phyloP scores from a whole-genome alignment of 1,139 yeast species.

The Blastobotrys petasosporus region DNA sequence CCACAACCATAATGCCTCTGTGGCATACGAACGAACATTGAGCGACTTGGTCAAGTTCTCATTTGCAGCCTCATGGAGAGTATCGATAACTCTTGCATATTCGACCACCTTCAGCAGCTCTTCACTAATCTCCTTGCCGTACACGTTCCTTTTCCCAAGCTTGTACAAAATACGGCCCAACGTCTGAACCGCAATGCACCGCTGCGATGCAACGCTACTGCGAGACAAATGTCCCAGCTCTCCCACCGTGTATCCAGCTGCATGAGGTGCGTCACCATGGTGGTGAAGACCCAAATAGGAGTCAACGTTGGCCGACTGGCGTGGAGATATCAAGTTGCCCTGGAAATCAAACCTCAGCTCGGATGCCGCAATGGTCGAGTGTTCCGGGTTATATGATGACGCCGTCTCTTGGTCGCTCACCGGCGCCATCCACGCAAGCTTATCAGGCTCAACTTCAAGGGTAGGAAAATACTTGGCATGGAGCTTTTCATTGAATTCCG shows the following conservation, averaged over 20 bases:
- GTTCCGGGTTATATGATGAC: conserved; percentile 32
- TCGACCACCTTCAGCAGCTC: conserved; percentile 74
- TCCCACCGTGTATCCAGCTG: conserved; percentile 85
- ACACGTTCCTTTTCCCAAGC: conserved; percentile 47
- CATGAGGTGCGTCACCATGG: conserved; percentile 79
- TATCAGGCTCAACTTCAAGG: conserved; percentile 73
- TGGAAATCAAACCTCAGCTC: conserved; percentile 81
- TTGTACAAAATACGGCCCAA: conserved; percentile 82
- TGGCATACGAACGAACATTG: conserved; percentile 77
- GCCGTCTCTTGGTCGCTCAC: conserved; percentile 32
- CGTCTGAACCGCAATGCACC: conserved; percentile 80
- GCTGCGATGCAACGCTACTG: conserved; percentile 76
- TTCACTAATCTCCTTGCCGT: conserved; percentile 47
- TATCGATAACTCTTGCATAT: conserved; percentile 59
- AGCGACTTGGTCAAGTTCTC: conserved; percentile 60
- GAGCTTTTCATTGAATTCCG: conserved; percentile 68
- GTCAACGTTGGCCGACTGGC: conserved; percentile 40
- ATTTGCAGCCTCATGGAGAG: conserved; percentile 67
- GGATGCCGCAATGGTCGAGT: conserved; percentile 34
- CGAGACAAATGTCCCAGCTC: conserved; percentile 78
- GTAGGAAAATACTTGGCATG: conserved; percentile 88
- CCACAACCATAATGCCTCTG: conserved; percentile 95
- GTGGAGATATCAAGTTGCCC: conserved; percentile 65
- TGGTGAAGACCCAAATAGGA: conserved; percentile 77
- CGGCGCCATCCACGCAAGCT: conserved; percentile 88